phyloP scores from a whole-genome alignment of 2,329 filamentous ascomycete genomes.

The Pseudogymnoascus destructans region DNA sequence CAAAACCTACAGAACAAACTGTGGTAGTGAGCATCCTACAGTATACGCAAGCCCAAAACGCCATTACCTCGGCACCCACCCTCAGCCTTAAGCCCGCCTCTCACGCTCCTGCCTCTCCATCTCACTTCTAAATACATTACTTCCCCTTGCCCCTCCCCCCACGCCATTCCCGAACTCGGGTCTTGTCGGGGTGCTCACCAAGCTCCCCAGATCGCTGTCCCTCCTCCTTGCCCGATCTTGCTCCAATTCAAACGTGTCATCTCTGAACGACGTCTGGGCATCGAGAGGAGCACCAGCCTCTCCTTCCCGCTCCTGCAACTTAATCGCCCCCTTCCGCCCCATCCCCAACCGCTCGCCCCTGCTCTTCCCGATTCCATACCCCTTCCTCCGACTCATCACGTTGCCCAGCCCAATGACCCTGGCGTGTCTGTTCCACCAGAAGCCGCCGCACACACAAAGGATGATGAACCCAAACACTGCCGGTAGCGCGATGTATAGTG shows the following conservation, averaged over 20 bases:
- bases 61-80: background rate
- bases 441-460: conserved; percentile 19
- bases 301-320: conserved; percentile 19
- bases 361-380: conserved; percentile 23
- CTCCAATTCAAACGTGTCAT: background rate
- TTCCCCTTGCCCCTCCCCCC: background rate
- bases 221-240: conserved; percentile 11
- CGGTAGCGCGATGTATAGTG: conserved; percentile 23
- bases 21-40: background rate
- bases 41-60: background rate
- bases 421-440: conserved; percentile 20
- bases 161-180: background rate
- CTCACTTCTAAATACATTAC: conserved; percentile 1
- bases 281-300: conserved; percentile 17
- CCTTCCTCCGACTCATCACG: conserved; percentile 22
- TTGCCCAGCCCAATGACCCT: conserved; percentile 22
- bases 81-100: background rate
- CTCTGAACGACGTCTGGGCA: conserved; percentile 12
- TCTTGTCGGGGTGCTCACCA: conserved; percentile 17
- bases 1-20: background rate
- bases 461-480: conserved; percentile 20
- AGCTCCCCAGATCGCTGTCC: conserved; percentile 19
- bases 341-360: conserved; percentile 21
- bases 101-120: conserved; percentile 1
- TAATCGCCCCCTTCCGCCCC: conserved; percentile 17